phyloP scores from a whole-genome alignment of 129 eudicot species.

The Flaveria linearis region DNA sequence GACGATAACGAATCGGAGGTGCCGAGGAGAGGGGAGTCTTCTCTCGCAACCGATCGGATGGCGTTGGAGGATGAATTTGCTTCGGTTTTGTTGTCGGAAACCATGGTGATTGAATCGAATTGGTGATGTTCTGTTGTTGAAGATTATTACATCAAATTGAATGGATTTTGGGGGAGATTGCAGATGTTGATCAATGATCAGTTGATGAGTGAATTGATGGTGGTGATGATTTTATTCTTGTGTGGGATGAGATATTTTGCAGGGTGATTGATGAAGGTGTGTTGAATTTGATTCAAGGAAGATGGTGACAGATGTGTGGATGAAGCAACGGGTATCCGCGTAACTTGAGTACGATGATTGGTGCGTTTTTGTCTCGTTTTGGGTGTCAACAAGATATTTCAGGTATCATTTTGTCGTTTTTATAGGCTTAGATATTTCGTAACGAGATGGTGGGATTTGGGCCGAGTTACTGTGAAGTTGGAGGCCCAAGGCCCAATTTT shows the following conservation, averaged over 20 bases:
- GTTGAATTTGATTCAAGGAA: slow-evolving; percentile 6
- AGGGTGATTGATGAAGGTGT: neutral
- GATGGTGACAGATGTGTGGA: slow-evolving; percentile 34
- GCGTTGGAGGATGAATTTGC: slow-evolving; percentile 30
- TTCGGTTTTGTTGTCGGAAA: slow-evolving; percentile 16
- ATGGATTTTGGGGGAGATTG: too few relatives aligned
- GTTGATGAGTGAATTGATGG: too few relatives aligned
- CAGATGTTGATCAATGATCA: too few relatives aligned
- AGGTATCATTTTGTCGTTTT: neutral
- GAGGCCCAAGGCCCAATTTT: too few relatives aligned
- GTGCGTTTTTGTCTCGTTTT: neutral
- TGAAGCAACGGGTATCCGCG: slow-evolving; percentile 28
- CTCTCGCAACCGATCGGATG: slow-evolving; percentile 31
- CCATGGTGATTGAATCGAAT: slow-evolving; percentile 15
- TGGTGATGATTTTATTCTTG: neutral
- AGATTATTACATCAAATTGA: too few relatives aligned
- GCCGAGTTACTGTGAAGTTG: too few relatives aligned
- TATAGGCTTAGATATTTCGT: neutral
- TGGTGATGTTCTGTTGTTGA: too few relatives aligned
- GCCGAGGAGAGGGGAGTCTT: slow-evolving; percentile 54
- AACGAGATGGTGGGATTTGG: neutral
- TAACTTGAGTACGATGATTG: slow-evolving; percentile 24
- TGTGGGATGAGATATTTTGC: neutral
- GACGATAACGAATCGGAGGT: slow-evolving; percentile 47
- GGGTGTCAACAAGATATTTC: neutral